A percentile compares a stretch with the other conserved stretches of the same genome.
Conservation (phyloP, 1,139 yeast species). For the Geotrichum cucujoidarum region DNA sequence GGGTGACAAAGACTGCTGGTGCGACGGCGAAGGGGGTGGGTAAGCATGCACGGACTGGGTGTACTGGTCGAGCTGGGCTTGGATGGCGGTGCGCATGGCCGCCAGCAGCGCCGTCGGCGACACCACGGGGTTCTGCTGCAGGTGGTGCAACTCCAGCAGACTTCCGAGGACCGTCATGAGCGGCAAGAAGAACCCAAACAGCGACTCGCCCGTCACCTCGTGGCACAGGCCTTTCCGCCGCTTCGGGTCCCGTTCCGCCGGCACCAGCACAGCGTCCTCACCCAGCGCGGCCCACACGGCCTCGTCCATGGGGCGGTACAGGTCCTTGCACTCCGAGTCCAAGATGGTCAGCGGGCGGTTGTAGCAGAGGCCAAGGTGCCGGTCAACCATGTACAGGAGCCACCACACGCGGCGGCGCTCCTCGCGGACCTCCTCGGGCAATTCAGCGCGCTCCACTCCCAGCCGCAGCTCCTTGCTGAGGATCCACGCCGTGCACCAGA, state of each 20-base stretch:
- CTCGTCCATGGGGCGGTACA: constrained; percentile 39
- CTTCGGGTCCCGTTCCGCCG: constrained; percentile 28
- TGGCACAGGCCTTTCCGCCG: constrained; percentile 24
- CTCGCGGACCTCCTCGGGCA: constrained; percentile 37
- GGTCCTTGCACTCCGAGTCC: constrained; percentile 36
- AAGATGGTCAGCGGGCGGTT: constrained; percentile 36
- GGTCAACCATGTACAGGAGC: constrained; percentile 41
- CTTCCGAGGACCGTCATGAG: constrained; percentile 30
- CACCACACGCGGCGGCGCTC: constrained; percentile 44
- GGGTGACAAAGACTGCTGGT: constrained; percentile 9
- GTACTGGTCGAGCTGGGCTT: constrained; percentile 24
- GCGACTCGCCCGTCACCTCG: constrained; percentile 25
- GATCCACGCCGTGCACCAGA: constrained; percentile 41
- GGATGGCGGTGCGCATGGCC: constrained; percentile 18
- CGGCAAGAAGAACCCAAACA: constrained; percentile 30
- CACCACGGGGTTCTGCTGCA: constrained; percentile 21
- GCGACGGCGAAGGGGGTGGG: constrained; percentile 13
- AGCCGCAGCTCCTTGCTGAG: constrained; percentile 35
- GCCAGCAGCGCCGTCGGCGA: constrained; percentile 19
- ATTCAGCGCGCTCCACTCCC: constrained; percentile 31
- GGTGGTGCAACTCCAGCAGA: constrained; percentile 27
- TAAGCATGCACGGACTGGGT: constrained; percentile 21
- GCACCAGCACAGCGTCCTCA: constrained; percentile 3
- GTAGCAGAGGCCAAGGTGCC: constrained; percentile 40
- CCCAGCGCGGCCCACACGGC: constrained; percentile 34